Base-by-base conservation (phyloP, 1,284 basidiomycete genomes). In the Melampsora abietis-canadensis region DNA sequence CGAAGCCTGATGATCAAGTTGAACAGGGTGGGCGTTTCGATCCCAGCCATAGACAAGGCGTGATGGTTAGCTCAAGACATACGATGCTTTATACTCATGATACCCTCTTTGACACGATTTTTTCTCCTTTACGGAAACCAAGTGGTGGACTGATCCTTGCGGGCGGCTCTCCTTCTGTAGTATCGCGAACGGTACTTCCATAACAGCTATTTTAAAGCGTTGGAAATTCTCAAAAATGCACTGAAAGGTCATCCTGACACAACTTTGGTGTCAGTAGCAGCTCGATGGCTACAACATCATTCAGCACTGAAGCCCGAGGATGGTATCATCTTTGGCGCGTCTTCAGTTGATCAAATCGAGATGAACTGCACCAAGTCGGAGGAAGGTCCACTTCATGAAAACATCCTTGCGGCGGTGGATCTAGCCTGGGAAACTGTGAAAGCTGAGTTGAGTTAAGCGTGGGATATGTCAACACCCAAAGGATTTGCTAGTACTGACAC, bases 251-350 rank as follows among this genome's bases (percentile, higher is more conserved):
- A 64, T 44, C 62, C 62, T 37, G 62, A 44, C 17, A n/a, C 17
- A n/a, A 44, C 6, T 44, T 64, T 64, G 37, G 24, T 44, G 1
- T 64, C 62, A 34, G n/a, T 64, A 14, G 62, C 54, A 79, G 19
- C 76, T 77, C 5, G 48, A 21, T 66, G 67, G 67, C 21, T 69
- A 5, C 67, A 69, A 57, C 67, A 69, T 34, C 67, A 69, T 48
- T 69, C 67, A 8, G n/a, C 15, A 15, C 48, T 69, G 10, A 21
- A 14, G 30, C 46, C 46, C 15, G 10, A 46, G 21, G 67, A 69
- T 64, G 67, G 67, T 15, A 54, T 69, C 47, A 69, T 69, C 47
- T 15, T 69, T 40, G 67, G 67, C 8, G 67, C 27, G 24, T 54
- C 47, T 19, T 44, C 31, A 60, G n/a, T 24, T 6, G 24, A 69